Conservation (phyloP, 805 yeast genomes). For the Metschnikowia similis region DNA sequence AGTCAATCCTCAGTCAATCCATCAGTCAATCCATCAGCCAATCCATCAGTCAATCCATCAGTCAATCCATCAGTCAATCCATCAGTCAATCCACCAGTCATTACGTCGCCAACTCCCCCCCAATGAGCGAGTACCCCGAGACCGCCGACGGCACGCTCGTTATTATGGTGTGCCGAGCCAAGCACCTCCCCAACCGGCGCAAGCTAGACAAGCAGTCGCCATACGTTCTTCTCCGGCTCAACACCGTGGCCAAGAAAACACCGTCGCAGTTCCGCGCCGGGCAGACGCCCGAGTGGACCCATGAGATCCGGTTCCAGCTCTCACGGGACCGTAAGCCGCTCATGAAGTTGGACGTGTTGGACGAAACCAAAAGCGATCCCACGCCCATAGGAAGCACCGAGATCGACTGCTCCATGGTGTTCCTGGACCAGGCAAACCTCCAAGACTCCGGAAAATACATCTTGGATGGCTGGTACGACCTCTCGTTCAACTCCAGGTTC, state of each 20-base stretch:
- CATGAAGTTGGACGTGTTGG: slow-evolving; percentile 70
- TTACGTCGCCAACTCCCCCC: not conserved
- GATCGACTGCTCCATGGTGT: slow-evolving; percentile 71
- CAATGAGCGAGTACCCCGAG: slow-evolving; percentile 19
- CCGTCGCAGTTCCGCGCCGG: slow-evolving; percentile 82
- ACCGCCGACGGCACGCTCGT: slow-evolving; percentile 56
- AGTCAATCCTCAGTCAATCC: no score
- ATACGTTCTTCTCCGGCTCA: slow-evolving; percentile 76
- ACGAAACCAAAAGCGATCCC: slow-evolving; percentile 82
- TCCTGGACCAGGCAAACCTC: slow-evolving; percentile 45
- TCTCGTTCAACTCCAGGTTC: slow-evolving; percentile 60
- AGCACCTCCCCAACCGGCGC: slow-evolving; percentile 80
- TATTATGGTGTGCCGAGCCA: slow-evolving; percentile 74
- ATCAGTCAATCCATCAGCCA: no score
- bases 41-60: no score
- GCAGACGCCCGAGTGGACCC: slow-evolving; percentile 87
- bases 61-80: no score
- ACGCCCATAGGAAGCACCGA: slow-evolving; percentile 80
- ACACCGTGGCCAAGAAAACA: slow-evolving; percentile 77
- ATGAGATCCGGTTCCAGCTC: slow-evolving; percentile 64
- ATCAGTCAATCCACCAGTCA: no score
- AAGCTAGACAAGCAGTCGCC: slow-evolving; percentile 93
- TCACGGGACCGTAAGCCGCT: slow-evolving; percentile 59
- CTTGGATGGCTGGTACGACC: slow-evolving; percentile 78
- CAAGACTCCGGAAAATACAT: slow-evolving; percentile 59